Conservation (phyloP, 495 filamentous ascomycete genomes). For the Neurospora sublineolata region DNA sequence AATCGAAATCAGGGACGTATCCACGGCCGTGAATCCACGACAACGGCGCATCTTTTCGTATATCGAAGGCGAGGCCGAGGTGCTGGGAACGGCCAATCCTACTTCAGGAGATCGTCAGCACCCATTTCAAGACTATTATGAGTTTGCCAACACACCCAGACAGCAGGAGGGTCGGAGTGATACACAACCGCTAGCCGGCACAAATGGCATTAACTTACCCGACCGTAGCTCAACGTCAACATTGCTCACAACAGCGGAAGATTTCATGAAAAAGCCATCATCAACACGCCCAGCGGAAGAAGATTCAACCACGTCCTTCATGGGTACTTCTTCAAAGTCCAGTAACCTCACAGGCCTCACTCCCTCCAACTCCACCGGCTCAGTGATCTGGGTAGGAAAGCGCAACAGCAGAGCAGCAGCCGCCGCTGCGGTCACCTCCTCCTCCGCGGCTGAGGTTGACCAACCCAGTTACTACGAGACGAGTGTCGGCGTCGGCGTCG, state of each 20-base stretch:
- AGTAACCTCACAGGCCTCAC: background rate
- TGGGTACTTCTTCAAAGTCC: background rate
- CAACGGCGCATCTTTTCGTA: background rate
- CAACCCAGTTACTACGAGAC: background rate
- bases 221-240: background rate
- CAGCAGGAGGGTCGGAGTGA: background rate
- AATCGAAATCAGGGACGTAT: background rate
- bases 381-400: slow-evolving; percentile 7
- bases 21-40: background rate
- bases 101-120: background rate
- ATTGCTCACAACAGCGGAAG: background rate
- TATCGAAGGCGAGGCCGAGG: background rate
- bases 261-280: background rate
- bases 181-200: background rate
- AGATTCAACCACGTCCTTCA: background rate
- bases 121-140: background rate
- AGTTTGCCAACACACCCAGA: background rate
- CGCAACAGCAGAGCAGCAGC: background rate
- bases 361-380: slow-evolving; percentile 1
- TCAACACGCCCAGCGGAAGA: background rate
- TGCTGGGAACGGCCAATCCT: background rate
- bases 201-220: background rate
- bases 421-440: background rate
- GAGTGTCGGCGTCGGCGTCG: background rate
- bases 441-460: background rate